Conservation (phyloP, 306 rosid genomes). For the Castanospermum australe region DNA sequence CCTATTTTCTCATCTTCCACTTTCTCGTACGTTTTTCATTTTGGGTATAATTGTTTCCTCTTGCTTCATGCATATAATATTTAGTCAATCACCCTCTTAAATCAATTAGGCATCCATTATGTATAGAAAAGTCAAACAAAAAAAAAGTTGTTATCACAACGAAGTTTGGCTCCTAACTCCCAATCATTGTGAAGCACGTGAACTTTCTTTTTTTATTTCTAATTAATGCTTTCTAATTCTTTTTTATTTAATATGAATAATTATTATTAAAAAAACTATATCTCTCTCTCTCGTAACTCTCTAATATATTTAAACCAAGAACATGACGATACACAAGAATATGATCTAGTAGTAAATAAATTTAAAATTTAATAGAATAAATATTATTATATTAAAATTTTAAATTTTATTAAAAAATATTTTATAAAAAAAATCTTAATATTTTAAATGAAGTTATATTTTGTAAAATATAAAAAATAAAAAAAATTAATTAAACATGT, state of each 20-base stretch:
- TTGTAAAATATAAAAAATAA: too few relatives aligned
- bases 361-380: too few relatives aligned
- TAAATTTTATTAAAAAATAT: too few relatives aligned
- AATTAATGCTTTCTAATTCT: background rate
- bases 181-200: conserved; percentile 25
- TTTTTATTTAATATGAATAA: too few relatives aligned
- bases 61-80: background rate
- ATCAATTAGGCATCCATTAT: background rate
- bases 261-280: too few relatives aligned
- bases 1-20: background rate
- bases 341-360: too few relatives aligned
- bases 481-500: too few relatives aligned
- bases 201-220: background rate
- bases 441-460: too few relatives aligned
- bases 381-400: too few relatives aligned
- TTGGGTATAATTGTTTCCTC: background rate
- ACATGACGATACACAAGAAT: too few relatives aligned
- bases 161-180: background rate
- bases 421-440: too few relatives aligned
- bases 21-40: background rate
- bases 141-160: background rate
- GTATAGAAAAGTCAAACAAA: conserved; percentile 13
- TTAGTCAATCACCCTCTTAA: background rate
- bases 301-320: background rate
- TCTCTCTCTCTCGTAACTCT: too few relatives aligned